These are phyloP conservation scores for Pichia ethanolica DNA, from an alignment of 805 yeast species.

Conservation along the genomic window DNA sequence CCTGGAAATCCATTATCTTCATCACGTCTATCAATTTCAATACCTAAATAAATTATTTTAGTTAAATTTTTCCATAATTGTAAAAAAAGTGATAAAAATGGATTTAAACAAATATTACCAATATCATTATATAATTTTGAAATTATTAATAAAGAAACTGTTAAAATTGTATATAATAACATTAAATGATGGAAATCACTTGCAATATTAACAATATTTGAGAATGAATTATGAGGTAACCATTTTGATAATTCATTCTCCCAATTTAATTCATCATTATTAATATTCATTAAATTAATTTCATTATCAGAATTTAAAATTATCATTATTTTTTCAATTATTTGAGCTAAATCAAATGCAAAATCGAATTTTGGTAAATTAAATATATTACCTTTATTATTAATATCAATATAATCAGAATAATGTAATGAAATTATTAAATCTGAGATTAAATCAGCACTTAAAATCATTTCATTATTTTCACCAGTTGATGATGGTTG, in stretches of 20 bases:
- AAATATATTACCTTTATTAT: slow-evolving; percentile 16
- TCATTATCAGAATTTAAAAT: slow-evolving; percentile 38
- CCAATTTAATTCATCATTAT: slow-evolving; percentile 35
- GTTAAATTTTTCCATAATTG: slow-evolving; percentile 65
- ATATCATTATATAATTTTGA: slow-evolving; percentile 33
- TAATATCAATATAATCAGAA: slow-evolving; percentile 14
- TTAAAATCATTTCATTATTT: slow-evolving; percentile 38
- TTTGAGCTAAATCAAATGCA: slow-evolving; percentile 25
- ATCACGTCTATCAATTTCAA: slow-evolving; percentile 49
- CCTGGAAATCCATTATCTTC: slow-evolving; percentile 35
- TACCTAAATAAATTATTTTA: slow-evolving; percentile 47
- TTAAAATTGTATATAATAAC: slow-evolving; percentile 38
- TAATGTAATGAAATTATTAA: slow-evolving; percentile 38
- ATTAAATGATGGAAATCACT: slow-evolving; percentile 32
- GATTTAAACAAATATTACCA: slow-evolving; percentile 41
- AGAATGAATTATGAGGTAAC: slow-evolving; percentile 30
- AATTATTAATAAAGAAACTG: slow-evolving; percentile 37
- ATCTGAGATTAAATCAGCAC: slow-evolving; percentile 49
- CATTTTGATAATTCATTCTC: slow-evolving; percentile 25
- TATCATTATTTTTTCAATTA: slow-evolving; percentile 32
- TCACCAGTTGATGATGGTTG: slow-evolving; percentile 59
- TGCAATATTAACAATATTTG: slow-evolving; percentile 17
- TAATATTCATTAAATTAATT: slow-evolving; percentile 31
- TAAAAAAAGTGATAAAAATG: slow-evolving; percentile 51
- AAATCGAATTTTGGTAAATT: slow-evolving; percentile 30